These are phyloP conservation scores for Eremomyces bilateralis DNA, from an alignment of 495 filamentous ascomycete species.

Conservation along the genomic window DNA sequence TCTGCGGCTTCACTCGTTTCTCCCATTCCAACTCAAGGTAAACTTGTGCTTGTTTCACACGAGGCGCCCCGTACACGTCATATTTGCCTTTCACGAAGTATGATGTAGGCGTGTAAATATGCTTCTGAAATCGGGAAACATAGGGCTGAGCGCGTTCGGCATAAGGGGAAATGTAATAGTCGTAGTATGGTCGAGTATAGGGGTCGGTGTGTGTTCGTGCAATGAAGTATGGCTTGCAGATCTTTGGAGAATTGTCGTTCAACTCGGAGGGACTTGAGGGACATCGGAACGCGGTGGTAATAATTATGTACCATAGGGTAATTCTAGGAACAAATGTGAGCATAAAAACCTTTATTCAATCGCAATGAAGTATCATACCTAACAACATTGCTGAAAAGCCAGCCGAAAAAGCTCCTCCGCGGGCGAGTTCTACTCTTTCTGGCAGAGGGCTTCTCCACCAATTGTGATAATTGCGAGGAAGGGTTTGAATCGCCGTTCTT, in stretches of 20 bases:
- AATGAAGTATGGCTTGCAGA: slow-evolving; percentile 71
- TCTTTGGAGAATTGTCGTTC: slow-evolving; percentile 44
- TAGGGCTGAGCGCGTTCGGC: slow-evolving; percentile 60
- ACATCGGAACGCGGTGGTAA: slow-evolving; percentile 65
- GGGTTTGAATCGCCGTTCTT: too few relatives aligned
- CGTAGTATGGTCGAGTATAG: slow-evolving; percentile 69
- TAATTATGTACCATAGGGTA: slow-evolving; percentile 62
- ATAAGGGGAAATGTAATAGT: slow-evolving; percentile 61
- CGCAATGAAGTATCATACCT: slow-evolving; percentile 5
- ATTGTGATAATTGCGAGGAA: too few relatives aligned
- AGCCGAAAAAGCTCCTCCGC: slow-evolving; percentile 4
- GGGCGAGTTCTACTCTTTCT: slow-evolving; percentile 10
- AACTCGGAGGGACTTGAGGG: slow-evolving; percentile 45
- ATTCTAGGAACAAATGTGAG: slow-evolving; percentile 28
- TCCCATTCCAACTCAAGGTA: slow-evolving; percentile 58
- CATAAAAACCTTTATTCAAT: neutral
- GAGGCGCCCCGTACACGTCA: slow-evolving; percentile 55
- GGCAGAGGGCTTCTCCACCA: too few relatives aligned
- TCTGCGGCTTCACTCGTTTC: slow-evolving; percentile 46
- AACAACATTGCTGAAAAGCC: slow-evolving; percentile 7
- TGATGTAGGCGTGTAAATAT: slow-evolving; percentile 43
- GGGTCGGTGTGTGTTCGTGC: slow-evolving; percentile 46
- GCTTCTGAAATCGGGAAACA: slow-evolving; percentile 38
- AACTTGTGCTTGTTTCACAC: slow-evolving; percentile 38
- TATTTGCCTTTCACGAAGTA: slow-evolving; percentile 40